These are phyloP conservation scores for Tilletia setariae DNA, from an alignment of 1,284 basidiomycete genomes.

Conservation along the genomic window DNA sequence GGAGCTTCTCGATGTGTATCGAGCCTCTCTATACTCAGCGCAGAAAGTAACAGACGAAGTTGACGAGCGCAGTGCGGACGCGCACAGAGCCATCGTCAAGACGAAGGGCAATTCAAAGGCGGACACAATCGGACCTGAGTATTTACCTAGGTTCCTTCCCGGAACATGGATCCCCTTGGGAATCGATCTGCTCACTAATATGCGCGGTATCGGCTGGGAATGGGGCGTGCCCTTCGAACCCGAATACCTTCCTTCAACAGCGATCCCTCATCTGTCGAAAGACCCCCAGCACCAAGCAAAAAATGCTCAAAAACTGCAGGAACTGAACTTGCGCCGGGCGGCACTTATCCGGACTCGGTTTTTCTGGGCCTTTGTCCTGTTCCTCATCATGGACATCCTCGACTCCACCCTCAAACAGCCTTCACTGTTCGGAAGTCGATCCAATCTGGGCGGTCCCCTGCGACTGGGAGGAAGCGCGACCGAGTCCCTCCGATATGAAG, in stretches of 20 bases:
- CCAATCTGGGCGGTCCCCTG: not conserved
- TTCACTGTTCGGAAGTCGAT: not conserved
- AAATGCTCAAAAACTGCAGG: too few relatives aligned
- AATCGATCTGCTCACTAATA: slow-evolving; percentile 27
- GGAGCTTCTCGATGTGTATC: not conserved
- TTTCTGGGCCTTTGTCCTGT: slow-evolving; percentile 20
- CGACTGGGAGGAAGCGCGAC: not conserved
- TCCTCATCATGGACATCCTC: slow-evolving; percentile 20
- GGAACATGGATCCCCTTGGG: slow-evolving; percentile 26
- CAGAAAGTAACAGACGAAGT: too few relatives aligned
- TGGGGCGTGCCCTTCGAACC: slow-evolving; percentile 24
- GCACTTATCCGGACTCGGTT: slow-evolving; percentile 10
- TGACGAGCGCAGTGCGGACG: not conserved
- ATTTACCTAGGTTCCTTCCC: slow-evolving; percentile 27
- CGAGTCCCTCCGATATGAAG: not conserved
- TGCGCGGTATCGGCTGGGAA: slow-evolving; percentile 34
- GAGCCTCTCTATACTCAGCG: too few relatives aligned
- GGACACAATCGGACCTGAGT: not conserved
- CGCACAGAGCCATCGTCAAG: not conserved
- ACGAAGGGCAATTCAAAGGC: not conserved
- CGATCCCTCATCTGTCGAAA: too few relatives aligned
- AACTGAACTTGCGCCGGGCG: not conserved
- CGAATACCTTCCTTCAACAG: slow-evolving; percentile 16
- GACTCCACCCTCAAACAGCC: slow-evolving; percentile 23
- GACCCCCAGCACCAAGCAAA: too few relatives aligned